Percentiles rank a stretch among this genome's conserved stretches.
Conservation (phyloP, 495 filamentous ascomycete species). For the Podospora anserina region DNA sequence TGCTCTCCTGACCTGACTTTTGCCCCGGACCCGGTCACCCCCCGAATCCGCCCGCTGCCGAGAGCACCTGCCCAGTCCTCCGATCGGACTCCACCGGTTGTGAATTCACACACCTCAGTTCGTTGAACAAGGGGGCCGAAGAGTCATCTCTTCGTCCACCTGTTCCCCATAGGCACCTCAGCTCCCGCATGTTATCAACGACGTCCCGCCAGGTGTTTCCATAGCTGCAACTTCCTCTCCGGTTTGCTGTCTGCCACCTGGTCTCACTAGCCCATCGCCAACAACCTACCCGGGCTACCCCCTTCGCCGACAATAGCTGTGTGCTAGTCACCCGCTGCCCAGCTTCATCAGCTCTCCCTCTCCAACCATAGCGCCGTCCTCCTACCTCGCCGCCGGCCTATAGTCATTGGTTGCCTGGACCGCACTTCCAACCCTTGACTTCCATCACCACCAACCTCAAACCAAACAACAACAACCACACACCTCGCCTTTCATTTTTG, state of each 20-base stretch:
- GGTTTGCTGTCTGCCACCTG: conserved; percentile 38
- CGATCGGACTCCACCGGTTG: conserved; percentile 29
- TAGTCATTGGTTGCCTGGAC: conserved; percentile 11
- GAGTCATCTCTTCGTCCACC: conserved; percentile 49
- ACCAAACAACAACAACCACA: conserved; percentile 27
- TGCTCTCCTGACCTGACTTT: conserved; percentile 11
- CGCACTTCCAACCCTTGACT: conserved; percentile 11
- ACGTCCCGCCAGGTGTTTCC: conserved; percentile 38
- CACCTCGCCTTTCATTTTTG: conserved; percentile 44
- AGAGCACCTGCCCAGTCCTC: conserved; percentile 21
- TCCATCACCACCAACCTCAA: conserved; percentile 19
- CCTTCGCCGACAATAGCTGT: conserved; percentile 16
- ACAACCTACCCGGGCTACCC: conserved; percentile 2
- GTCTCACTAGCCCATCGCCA: conserved; percentile 18
- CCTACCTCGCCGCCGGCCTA: background rate
- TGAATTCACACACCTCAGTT: conserved; percentile 33
- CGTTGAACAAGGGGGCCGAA: conserved; percentile 43
- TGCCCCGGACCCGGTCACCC: conserved; percentile 24
- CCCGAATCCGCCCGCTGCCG: conserved; percentile 12
- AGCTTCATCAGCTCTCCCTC: conserved; percentile 9
- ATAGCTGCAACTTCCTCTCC: conserved; percentile 30
- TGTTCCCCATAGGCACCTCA: conserved; percentile 35
- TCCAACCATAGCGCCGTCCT: background rate
- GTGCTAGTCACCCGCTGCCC: conserved; percentile 6
- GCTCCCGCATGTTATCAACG: conserved; percentile 44